Evolutionary conservation across 306 rosid genomes (phyloP).

Genomic region (Sicyos edulis): DNA sequence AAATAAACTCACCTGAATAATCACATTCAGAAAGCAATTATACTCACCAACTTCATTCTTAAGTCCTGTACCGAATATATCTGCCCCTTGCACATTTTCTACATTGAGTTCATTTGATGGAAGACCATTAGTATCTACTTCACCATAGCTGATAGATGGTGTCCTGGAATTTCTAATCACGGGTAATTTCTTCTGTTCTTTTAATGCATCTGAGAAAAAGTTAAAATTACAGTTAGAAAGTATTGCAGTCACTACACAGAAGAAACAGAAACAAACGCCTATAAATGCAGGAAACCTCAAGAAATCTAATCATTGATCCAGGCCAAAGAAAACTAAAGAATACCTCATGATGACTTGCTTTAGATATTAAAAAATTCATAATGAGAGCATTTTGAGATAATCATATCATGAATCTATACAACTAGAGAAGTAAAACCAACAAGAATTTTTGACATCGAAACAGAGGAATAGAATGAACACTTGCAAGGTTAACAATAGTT

Average conservation of each 20-base stretch:
- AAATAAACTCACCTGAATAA: slow-evolving; percentile 62
- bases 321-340: not conserved
- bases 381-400: not conserved
- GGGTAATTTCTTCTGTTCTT: slow-evolving; percentile 48
- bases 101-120: slow-evolving; percentile 33
- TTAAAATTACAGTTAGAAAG: slow-evolving; percentile 33
- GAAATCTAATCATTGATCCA: not conserved
- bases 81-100: slow-evolving; percentile 33
- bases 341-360: not conserved
- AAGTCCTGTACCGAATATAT: slow-evolving; percentile 71
- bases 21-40: slow-evolving; percentile 97
- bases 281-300: slow-evolving; percentile 14
- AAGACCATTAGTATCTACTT: slow-evolving; percentile 36
- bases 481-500: not conserved
- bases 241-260: slow-evolving; percentile 14
- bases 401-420: slow-evolving; percentile 25
- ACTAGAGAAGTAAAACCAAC: slow-evolving; percentile 3
- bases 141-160: slow-evolving; percentile 35
- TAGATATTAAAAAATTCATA: slow-evolving; percentile 2
- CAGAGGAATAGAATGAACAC: not conserved
- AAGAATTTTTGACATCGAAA: not conserved
- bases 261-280: slow-evolving; percentile 10
- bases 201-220: slow-evolving; percentile 58
- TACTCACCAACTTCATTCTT: slow-evolving; percentile 99
- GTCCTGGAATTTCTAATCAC: slow-evolving; percentile 37